Evolutionary conservation across 192 early-diverging fungal genomes (phyloP), one percentile per base, ranked within the genome.

Genomic region (Coemansia sp.): DNA sequence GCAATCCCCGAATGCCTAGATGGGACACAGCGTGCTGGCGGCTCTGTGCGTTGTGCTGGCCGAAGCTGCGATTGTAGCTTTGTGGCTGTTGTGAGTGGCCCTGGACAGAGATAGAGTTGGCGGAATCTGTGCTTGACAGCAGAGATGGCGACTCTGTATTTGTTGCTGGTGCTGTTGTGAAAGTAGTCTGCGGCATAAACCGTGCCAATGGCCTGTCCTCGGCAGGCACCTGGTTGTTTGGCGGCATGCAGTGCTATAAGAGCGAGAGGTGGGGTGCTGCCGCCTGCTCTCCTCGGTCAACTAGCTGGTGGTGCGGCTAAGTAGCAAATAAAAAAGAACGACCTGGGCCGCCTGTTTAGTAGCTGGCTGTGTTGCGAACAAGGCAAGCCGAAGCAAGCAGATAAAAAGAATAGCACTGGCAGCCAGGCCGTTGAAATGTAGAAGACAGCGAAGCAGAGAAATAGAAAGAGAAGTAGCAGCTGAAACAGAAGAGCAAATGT

Each of bases 201-300:
- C 64, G 64, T 25, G 64, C 55, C 56, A 52, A 56, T 23, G 64
- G 64, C 47, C 64, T 55, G 46, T 65, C 64, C 49, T 65, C 64
- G 32, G 32, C n/a, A 22, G 58, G 62, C 55, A 60, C 29, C 55
- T 72, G 69, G 45, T 65, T 64, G 58, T 65, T 68, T 34, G 68
- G 75, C 58, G 74, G 53, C 68, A 68, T 73, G 32, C 32, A 50
- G 46, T 34, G 25, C 20, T 16, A 32, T 10, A 25, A 53, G 48
- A 45, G 34, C 20, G 2, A n/a, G n/a, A n/a, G n/a, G n/a, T n/a
- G n/a, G 9, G 13, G 3, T 25, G 39, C 22, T 24, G 35, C 23
- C 23, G 22, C 39, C 36, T 58, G 8, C 56, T 32, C 54, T 30
- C 20, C 39, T 42, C 39, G 13, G 39, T 2, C 39, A 42, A n/a